Base-by-base conservation (phyloP, 306 rosid species). In the Quercus aquifolioides region DNA sequence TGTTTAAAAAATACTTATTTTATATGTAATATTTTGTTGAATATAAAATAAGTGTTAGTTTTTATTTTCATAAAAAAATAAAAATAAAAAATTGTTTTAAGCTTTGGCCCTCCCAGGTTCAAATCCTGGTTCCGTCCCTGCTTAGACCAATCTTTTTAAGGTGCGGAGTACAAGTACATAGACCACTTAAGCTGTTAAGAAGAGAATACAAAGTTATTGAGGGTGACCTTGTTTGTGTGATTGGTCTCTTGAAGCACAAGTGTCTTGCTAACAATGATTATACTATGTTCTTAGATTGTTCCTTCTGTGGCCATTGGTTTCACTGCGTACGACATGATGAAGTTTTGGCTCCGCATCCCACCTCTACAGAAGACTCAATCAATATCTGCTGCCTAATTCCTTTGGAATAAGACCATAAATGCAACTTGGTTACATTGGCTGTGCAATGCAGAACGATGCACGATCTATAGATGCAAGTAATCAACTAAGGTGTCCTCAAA, bases 231-330 rank as follows among this genome's bases (percentile, higher is more conserved):
- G 55, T 14, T 69, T 5, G 9, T n/a, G 57, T 14, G 15, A 71
- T 17, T 49, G 13, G 6, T 71, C n/a, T 35, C 4, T 23, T 43
- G 13, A 71, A 26, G 51, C 35, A 13, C 12, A 15, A 71, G 14
- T 6, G 33, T 71, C 21, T 4, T 71, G 75, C 57, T 71, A 14
- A 71, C 59, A 71, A 2, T 21, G 20, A 23, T 71, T 71, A 20
- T 21, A 51, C 0, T 15, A 14, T 86, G 75, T 59, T 68, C 59
- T 12, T 92, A 95, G 99, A 93, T 93, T 81, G 98, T 95, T 84
- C 99, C 99, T 25, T 90, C 98, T 21, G 98, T 92, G 55, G 99
- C 99, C 49, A 88, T 95, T 57, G 91, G 98, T 72, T 95, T 95
- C 89, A 86, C 97, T 3, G 87, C 93, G 52, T 91, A 95, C 51